Percentiles rank a stretch among this genome's conserved stretches.
These are phyloP conservation scores for Bassia scoparia DNA, from an alignment of 148 eudicot genomes.

Conservation along the genomic window DNA sequence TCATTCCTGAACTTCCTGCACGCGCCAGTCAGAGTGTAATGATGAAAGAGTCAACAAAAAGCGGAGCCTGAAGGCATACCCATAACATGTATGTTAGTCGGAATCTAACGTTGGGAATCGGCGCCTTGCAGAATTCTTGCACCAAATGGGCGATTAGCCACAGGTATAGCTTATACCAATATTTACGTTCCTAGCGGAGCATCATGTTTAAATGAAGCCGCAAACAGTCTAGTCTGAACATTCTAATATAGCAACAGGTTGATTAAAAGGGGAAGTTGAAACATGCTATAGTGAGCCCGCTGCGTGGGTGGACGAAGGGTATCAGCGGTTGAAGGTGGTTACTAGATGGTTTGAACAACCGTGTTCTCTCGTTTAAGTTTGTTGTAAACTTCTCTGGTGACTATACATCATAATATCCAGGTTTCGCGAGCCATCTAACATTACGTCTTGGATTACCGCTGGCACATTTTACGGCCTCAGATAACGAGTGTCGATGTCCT, in stretches of 20 bases:
- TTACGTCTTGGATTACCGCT: slow-evolving; percentile 86
- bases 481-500: slow-evolving; percentile 44
- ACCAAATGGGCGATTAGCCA: slow-evolving; percentile 81
- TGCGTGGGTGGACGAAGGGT: slow-evolving; percentile 73
- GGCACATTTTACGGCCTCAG: slow-evolving; percentile 66
- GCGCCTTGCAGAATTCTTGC: slow-evolving; percentile 74
- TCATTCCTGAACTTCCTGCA: slow-evolving; percentile 68
- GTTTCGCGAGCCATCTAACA: slow-evolving; percentile 86
- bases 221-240: background rate
- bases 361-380: background rate
- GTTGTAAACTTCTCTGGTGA: background rate
- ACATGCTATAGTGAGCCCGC: slow-evolving; percentile 66
- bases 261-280: slow-evolving; percentile 79
- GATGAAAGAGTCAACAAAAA: too few relatives aligned
- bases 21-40: slow-evolving; percentile 55
- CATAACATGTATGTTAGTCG: slow-evolving; percentile 54
- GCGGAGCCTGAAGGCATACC: slow-evolving; percentile 41
- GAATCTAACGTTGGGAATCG: slow-evolving; percentile 88
- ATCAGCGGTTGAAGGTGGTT: slow-evolving; percentile 79
- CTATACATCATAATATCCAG: slow-evolving; percentile 36
- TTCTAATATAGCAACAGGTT: too few relatives aligned
- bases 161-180: slow-evolving; percentile 7
- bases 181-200: too few relatives aligned
- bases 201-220: too few relatives aligned
- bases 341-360: slow-evolving; percentile 1